Conservation (phyloP, 345 rosid species). For the Combretum micranthum region DNA sequence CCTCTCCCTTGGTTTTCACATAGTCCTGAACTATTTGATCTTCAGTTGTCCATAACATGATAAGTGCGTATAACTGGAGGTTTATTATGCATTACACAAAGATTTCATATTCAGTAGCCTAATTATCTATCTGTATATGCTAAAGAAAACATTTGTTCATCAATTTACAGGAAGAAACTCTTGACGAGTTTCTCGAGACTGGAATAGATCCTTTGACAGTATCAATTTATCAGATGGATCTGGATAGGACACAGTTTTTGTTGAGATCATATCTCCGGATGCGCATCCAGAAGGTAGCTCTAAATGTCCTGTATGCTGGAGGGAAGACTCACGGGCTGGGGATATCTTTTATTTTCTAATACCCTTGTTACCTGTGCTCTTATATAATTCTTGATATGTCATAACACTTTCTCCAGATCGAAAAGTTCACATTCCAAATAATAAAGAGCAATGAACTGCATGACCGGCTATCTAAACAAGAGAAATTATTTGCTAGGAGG, state of each 20-base stretch:
- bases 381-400: neutral
- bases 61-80: too few relatives aligned
- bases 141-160: too few relatives aligned
- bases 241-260: constrained; percentile 73
- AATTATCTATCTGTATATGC: neutral
- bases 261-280: constrained; percentile 85
- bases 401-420: constrained; percentile 42
- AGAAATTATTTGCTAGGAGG: constrained; percentile 63
- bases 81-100: too few relatives aligned
- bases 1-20: too few relatives aligned
- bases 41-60: too few relatives aligned
- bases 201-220: constrained; percentile 56
- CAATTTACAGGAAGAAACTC: constrained; percentile 45
- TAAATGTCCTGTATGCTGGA: neutral
- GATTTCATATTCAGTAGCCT: neutral
- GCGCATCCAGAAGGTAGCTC: constrained; percentile 67
- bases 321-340: neutral
- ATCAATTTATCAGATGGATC: constrained; percentile 84
- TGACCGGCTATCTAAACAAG: constrained; percentile 49
- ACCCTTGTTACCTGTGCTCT: neutral
- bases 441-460: constrained; percentile 40
- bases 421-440: constrained; percentile 62
- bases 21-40: too few relatives aligned
- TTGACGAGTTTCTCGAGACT: constrained; percentile 31
- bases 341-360: neutral